Percentiles rank a stretch among this genome's conserved stretches.
Conservation (phyloP, 2,329 filamentous ascomycete genomes). For the Xylaria sp. region DNA sequence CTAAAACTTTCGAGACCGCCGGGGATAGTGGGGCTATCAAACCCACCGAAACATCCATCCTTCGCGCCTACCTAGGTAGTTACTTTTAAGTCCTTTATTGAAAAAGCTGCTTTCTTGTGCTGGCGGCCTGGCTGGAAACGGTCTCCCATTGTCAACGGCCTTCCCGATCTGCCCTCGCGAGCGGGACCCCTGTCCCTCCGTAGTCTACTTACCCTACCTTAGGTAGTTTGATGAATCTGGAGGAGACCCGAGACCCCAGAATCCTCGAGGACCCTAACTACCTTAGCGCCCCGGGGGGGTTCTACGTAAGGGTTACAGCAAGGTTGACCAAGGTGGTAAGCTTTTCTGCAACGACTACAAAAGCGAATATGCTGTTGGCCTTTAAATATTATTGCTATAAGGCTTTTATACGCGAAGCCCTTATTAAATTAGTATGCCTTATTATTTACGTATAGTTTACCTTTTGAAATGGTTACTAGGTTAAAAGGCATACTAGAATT, state of each 20-base stretch:
- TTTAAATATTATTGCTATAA: too few relatives aligned
- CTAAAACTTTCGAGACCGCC: background rate
- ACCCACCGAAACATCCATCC: background rate
- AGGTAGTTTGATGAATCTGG: slow-evolving; percentile 27
- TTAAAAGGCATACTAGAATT: too few relatives aligned
- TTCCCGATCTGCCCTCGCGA: slow-evolving; percentile 24
- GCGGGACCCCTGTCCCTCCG: slow-evolving; percentile 15
- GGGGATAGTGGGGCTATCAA: background rate
- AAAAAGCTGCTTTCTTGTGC: background rate
- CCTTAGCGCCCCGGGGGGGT: too few relatives aligned
- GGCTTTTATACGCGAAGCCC: too few relatives aligned
- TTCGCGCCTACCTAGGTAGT: background rate
- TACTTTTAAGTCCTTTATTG: background rate
- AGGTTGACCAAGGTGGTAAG: too few relatives aligned
- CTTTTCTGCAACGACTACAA: too few relatives aligned
- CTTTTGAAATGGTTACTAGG: too few relatives aligned
- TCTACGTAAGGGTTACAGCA: too few relatives aligned
- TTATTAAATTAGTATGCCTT: too few relatives aligned
- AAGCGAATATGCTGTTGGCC: too few relatives aligned
- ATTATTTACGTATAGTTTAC: too few relatives aligned
- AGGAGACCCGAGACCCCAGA: slow-evolving; percentile 9
- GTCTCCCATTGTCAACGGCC: slow-evolving; percentile 16
- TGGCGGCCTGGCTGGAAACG: background rate
- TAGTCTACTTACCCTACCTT: background rate
- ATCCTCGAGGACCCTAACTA: background rate